phyloP scores from a whole-genome alignment of 208 protist genomes.

The Leptomonas pyrrhocoris region DNA sequence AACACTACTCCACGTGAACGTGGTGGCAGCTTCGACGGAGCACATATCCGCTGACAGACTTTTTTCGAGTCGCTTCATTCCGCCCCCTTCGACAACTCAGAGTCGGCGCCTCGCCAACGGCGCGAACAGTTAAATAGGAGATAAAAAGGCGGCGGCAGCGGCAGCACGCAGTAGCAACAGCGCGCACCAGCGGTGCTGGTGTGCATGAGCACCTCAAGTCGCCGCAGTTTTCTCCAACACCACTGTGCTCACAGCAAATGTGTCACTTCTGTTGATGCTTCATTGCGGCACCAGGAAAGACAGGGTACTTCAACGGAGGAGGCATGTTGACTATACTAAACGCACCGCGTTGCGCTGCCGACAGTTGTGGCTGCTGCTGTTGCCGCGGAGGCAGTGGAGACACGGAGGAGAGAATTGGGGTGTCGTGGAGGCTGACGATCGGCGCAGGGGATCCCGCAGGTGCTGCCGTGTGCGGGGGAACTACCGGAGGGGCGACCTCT shows the following conservation, averaged over 20 bases:
- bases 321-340: slow-evolving; percentile 32
- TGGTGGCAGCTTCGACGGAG: too few relatives aligned
- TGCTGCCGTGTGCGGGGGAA: slow-evolving; percentile 4
- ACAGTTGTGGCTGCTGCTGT: neutral
- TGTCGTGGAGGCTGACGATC: neutral
- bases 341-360: neutral
- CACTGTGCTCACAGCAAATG: neutral
- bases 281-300: slow-evolving; percentile 34
- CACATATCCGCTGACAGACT: too few relatives aligned
- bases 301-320: slow-evolving; percentile 65
- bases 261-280: slow-evolving; percentile 15
- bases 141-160: too few relatives aligned
- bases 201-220: too few relatives aligned
- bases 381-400: neutral
- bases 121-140: too few relatives aligned
- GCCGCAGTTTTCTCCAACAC: too few relatives aligned
- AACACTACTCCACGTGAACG: too few relatives aligned
- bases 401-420: neutral
- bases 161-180: too few relatives aligned
- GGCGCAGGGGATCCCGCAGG: neutral
- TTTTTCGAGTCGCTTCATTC: too few relatives aligned
- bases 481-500: neutral
- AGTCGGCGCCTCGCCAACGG: too few relatives aligned
- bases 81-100: too few relatives aligned
- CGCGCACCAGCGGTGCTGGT: too few relatives aligned